Base-by-base conservation (phyloP, 345 rosid genomes). In the Gossypium stocksii region DNA sequence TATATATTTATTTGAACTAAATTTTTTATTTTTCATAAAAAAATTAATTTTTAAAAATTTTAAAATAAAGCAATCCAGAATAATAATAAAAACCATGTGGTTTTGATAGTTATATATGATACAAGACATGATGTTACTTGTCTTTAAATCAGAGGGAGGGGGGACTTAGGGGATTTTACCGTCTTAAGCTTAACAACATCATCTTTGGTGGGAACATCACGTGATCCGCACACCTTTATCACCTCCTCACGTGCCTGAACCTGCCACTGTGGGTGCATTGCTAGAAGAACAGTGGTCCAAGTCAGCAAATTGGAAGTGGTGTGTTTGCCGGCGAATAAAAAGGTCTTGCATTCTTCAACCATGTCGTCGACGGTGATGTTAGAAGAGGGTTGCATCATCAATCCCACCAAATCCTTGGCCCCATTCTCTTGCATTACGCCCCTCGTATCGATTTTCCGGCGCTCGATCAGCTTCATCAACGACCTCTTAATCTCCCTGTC, bases 301-400 rank as follows among this genome's bases (percentile, higher is more conserved):
- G 97, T 92, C 84, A 88, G 88, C 84, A 94, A 29, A 74, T 86
- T 89, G 27, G 98, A 83, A 19, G 98, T 89, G 80, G 98, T 90
- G 77, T 87, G 97, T 76, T 94, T 91, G 46, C 98, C 98, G 56
- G 98, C 97, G 58, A 94, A 92, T 84, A 94, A 92, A 77, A 94
- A 94, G 71, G 89, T 88, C 77, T 92, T 91, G 83, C 98, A 94
- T 77, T 94, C 97, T 77, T 92, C 98, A 57, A 94, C 86, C 2
- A 87, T 87, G 83, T 88, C 89, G 5, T 83, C 71, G 9, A 83
- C 86, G 17, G 86, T 83, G 56, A 88, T 77, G 9, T 78, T 73
- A 20, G 70, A 81, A 81, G 81, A 89, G 41, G 88, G 90, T 79
- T 78, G 83, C 75, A 86, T 93, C 91, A 87, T 87, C 41, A 85